Evolutionary conservation across 441 rosid genomes (phyloP), one percentile per base, ranked within the genome.

Genomic region (Populus tomentosa): DNA sequence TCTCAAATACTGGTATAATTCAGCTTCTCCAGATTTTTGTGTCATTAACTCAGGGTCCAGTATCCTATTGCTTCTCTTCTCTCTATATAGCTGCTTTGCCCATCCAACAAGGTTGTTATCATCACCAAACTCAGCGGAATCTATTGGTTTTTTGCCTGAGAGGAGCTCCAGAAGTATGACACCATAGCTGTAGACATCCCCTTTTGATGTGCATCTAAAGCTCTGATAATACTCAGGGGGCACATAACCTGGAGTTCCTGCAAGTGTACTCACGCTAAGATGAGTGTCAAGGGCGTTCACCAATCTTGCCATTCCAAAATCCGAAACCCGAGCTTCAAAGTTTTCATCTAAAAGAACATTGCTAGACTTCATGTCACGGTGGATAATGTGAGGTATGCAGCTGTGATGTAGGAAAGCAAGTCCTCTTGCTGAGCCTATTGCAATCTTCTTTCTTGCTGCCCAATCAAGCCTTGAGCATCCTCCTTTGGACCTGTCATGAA

Each of bases 331-430:
- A 18, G 98, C 99, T 76, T 84, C 97, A 4, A 93, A 87, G 68
- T 91, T 91, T 77, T 91, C 92, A 70, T 93, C 98, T 61, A 95
- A 80, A 64, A 95, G 98, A 75, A 95, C 99, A 72, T 95, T 95
- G 85, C 99, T 95, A 0, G 99, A 95, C 84, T 95, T 95, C 98
- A 95, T 93, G 84, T 93, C 98, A 0, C 98, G 85, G 78, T 95
- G 98, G 82, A 95, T 95, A 38, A 95, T 93, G 89, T 95, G 98
- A 65, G 98, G 98, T 42, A 89, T 85, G 87, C 98, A 95, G 88
- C 94, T 95, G 78, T 93, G 98, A 80, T 95, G 98, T 35, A 95
- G 88, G 87, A 95, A 95, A n/a, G 98, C 98, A 79, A 94, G 94
- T 56, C 98, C 98, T 73, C 98, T 82, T 1, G 98, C 98, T 40